A percentile compares a stretch with the other conserved stretches of the same genome.
These are phyloP conservation scores for Solanum piurae DNA, from an alignment of 257 asterid species.

Conservation along the genomic window DNA sequence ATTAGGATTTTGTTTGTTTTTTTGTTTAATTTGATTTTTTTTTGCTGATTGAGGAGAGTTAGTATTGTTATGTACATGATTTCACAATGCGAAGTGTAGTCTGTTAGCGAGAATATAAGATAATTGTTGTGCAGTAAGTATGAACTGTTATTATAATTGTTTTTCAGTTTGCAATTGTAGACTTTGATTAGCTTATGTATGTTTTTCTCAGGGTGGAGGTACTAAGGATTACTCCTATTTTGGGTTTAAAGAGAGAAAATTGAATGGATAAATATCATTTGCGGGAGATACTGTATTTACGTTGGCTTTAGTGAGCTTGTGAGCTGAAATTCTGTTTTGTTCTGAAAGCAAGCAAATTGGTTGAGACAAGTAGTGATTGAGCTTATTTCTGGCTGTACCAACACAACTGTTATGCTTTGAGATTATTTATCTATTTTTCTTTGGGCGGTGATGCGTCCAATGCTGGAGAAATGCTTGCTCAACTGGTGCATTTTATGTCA, in stretches of 20 bases:
- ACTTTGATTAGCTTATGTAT: neutral
- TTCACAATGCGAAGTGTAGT: neutral
- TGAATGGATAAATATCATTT: neutral
- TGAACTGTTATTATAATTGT: neutral
- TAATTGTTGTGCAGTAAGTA: neutral
- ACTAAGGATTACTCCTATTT: neutral
- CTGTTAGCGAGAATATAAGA: neutral
- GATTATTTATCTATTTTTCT: slow-evolving; percentile 6
- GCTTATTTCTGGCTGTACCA: neutral
- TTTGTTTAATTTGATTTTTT: neutral
- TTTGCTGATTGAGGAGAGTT: neutral
- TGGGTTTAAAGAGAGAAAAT: neutral
- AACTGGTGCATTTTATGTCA: slow-evolving; percentile 60
- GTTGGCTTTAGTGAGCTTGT: neutral
- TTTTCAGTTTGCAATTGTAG: neutral
- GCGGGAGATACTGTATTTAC: neutral
- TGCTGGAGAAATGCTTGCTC: slow-evolving; percentile 23
- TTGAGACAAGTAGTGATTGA: neutral
- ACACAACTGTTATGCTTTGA: slow-evolving; percentile 15
- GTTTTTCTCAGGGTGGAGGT: neutral
- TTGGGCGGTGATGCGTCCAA: slow-evolving; percentile 55
- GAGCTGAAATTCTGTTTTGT: neutral
- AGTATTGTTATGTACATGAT: neutral
- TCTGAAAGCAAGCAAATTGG: neutral
- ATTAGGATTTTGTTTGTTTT: neutral